Percentiles rank a stretch among this genome's conserved stretches.
These are phyloP conservation scores for Syzygium malaccense DNA, from an alignment of 441 rosid genomes.

Conservation along the genomic window DNA sequence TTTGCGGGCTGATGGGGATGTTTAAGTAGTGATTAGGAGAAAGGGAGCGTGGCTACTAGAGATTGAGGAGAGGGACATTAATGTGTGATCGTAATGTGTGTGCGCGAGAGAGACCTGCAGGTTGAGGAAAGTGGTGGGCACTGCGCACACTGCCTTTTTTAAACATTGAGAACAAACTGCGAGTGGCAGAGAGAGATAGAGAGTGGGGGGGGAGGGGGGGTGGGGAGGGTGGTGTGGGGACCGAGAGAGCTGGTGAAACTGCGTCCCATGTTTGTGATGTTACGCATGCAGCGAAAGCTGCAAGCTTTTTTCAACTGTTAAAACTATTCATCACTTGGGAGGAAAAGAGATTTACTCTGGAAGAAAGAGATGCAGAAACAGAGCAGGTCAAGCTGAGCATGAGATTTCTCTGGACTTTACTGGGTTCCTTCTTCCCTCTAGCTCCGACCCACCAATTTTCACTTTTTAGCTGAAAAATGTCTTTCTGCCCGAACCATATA, in stretches of 20 bases:
- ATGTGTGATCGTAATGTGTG: background rate
- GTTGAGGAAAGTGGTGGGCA: background rate
- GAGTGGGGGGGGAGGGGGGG: fast-evolving
- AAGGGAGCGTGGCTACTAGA: background rate
- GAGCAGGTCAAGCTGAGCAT: background rate
- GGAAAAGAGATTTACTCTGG: background rate
- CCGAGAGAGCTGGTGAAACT: background rate
- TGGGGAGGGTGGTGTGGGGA: background rate
- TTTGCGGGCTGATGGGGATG: background rate
- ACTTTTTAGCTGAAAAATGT: background rate
- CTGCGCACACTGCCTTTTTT: background rate
- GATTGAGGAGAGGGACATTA: background rate
- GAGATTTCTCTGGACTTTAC: background rate
- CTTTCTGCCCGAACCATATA: background rate
- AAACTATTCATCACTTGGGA: background rate
- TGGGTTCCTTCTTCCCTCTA: background rate
- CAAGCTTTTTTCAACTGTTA: background rate
- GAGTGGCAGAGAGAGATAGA: background rate
- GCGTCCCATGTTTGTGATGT: background rate
- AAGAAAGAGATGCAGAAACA: background rate
- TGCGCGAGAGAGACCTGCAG: background rate
- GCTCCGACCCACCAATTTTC: background rate
- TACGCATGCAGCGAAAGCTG: background rate
- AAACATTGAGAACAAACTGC: background rate
- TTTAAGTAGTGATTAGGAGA: background rate